phyloP scores from a whole-genome alignment of 2,329 filamentous ascomycete species.

The Aureobasidium zeae region DNA sequence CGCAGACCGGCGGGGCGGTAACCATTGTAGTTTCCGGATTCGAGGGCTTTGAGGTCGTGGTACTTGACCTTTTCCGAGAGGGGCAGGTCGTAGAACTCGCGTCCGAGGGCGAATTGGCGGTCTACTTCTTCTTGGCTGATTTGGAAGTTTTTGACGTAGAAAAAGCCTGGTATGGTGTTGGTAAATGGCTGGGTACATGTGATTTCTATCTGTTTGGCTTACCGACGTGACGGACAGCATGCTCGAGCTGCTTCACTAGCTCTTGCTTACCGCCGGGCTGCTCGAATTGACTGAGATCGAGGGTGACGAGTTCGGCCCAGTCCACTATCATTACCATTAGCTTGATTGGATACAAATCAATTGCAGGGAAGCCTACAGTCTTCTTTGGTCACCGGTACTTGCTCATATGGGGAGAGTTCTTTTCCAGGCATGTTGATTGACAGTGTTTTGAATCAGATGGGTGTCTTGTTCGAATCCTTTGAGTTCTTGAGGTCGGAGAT shows the following conservation, averaged over 20 bases:
- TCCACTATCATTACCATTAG: neutral
- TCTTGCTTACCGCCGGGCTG: slow-evolving; percentile 46
- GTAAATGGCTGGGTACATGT: neutral
- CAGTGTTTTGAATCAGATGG: neutral
- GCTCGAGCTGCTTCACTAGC: slow-evolving; percentile 46
- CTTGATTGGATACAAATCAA: slow-evolving; percentile 21
- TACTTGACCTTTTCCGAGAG: slow-evolving; percentile 52
- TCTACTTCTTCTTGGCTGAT: slow-evolving; percentile 52
- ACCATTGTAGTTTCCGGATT: slow-evolving; percentile 27
- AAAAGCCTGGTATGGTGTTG: slow-evolving; percentile 39
- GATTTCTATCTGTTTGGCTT: neutral
- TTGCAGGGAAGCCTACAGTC: slow-evolving; percentile 18
- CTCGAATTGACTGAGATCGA: slow-evolving; percentile 48
- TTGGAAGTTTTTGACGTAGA: slow-evolving; percentile 55
- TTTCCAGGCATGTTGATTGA: slow-evolving; percentile 18
- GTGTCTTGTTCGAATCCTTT: no score
- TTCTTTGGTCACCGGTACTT: slow-evolving; percentile 27
- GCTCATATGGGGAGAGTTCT: slow-evolving; percentile 23
- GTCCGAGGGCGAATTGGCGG: slow-evolving; percentile 52
- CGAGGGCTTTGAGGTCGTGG: slow-evolving; percentile 25
- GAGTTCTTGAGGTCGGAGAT: neutral
- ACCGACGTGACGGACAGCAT: slow-evolving; percentile 35
- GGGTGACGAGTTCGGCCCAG: slow-evolving; percentile 50
- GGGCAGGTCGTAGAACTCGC: slow-evolving; percentile 48
- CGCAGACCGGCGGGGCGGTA: slow-evolving; percentile 17